Percentiles rank a stretch among this genome's conserved stretches.
phyloP scores from a whole-genome alignment of 768 basidiomycete species.

The Lyophyllum atratum region DNA sequence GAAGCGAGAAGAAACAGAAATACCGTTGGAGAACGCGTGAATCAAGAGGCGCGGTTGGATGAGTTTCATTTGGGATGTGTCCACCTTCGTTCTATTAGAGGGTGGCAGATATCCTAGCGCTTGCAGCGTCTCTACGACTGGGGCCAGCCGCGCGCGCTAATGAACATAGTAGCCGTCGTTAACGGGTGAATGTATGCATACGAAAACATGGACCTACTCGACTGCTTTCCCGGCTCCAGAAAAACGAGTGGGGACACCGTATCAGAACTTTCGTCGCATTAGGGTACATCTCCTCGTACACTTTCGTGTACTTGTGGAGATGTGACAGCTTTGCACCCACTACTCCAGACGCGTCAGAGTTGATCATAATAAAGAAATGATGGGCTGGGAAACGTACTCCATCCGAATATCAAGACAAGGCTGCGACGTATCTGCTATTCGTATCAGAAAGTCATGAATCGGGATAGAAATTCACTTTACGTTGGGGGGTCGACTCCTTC shows the following conservation, averaged over 20 bases:
- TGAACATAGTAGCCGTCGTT: background rate
- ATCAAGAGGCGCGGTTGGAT: constrained; percentile 37
- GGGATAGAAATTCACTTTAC: no score
- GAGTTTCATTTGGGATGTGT: background rate
- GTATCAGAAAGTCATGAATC: no score
- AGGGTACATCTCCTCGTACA: constrained; percentile 44
- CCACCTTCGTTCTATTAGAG: background rate
- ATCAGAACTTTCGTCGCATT: constrained; percentile 42
- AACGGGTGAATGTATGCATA: background rate
- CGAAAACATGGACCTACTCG: constrained; percentile 27
- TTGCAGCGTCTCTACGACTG: constrained; percentile 38
- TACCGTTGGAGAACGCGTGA: constrained; percentile 53
- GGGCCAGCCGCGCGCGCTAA: constrained; percentile 32
- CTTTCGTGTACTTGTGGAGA: constrained; percentile 45
- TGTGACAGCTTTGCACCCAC: constrained; percentile 50
- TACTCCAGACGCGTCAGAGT: constrained; percentile 21
- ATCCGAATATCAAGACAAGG: constrained; percentile 45
- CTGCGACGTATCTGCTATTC: no score
- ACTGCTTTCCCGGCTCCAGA: constrained; percentile 31
- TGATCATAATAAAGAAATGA: background rate
- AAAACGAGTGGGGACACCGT: constrained; percentile 36
- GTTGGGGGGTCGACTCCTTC: background rate
- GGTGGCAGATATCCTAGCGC: constrained; percentile 35
- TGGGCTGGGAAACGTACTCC: constrained; percentile 36
- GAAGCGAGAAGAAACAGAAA: constrained; percentile 1